phyloP scores from a whole-genome alignment of 2,329 filamentous ascomycete genomes.

The Diaporthe velutina region DNA sequence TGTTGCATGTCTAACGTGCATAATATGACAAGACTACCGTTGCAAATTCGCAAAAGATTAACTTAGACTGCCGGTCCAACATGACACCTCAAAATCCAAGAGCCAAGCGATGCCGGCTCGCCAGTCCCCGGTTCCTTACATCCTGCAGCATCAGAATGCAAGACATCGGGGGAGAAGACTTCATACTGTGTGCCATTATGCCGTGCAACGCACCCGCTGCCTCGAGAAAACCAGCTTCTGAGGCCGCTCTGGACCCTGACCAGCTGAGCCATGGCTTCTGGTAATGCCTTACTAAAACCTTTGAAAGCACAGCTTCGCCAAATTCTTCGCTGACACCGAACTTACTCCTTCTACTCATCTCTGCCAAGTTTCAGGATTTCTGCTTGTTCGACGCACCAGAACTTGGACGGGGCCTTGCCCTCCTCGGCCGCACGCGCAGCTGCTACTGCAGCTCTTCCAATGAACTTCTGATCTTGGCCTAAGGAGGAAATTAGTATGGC shows the following conservation, averaged over 20 bases:
- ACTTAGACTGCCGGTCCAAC: constrained; percentile 12
- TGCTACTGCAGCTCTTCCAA: constrained; percentile 75
- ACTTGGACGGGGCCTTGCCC: constrained; percentile 70
- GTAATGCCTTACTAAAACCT: neutral
- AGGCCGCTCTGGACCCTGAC: neutral
- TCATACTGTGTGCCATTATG: constrained; percentile 31
- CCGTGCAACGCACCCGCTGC: constrained; percentile 3
- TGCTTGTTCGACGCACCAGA: constrained; percentile 69
- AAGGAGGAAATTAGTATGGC: constrained; percentile 3
- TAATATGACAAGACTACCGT: constrained; percentile 15
- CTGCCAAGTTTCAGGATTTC: constrained; percentile 79
- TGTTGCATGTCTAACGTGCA: constrained; percentile 1
- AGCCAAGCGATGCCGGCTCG: neutral
- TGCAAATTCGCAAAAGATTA: constrained; percentile 7
- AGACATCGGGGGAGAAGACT: neutral
- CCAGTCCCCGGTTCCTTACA: constrained; percentile 15
- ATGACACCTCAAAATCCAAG: constrained; percentile 15
- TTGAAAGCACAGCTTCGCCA: constrained; percentile 1
- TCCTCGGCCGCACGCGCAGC: constrained; percentile 70
- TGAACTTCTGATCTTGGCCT: constrained; percentile 80
- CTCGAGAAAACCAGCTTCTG: neutral
- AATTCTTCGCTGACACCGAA: neutral
- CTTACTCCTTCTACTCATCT: constrained; percentile 62
- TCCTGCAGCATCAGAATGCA: neutral
- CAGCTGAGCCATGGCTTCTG: neutral